These are phyloP conservation scores for Penicillium psychrofluorescens DNA, from an alignment of 495 filamentous ascomycete genomes.

Conservation along the genomic window DNA sequence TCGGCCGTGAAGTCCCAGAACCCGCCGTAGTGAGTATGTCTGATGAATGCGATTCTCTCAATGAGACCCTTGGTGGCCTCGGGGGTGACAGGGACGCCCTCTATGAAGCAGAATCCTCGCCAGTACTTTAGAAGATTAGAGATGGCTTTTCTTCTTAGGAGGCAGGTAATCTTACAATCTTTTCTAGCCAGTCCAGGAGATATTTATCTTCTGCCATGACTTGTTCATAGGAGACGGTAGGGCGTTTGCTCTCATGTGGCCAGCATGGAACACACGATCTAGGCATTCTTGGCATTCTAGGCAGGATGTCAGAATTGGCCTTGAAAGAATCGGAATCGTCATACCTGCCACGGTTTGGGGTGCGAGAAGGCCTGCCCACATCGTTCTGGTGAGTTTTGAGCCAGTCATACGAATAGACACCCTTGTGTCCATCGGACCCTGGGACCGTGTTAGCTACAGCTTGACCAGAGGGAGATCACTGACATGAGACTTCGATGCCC, in stretches of 20 bases:
- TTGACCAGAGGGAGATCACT: neutral
- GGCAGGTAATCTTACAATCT: constrained; percentile 48
- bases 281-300: no score
- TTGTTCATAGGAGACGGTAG: constrained; percentile 47
- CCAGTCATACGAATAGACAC: constrained; percentile 50
- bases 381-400: constrained; percentile 17
- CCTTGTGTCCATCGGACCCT: constrained; percentile 46
- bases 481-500: constrained; percentile 23
- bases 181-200: constrained; percentile 46
- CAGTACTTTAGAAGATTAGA: constrained; percentile 30
- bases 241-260: constrained; percentile 22
- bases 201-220: constrained; percentile 53
- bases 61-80: constrained; percentile 63
- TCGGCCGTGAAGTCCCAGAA: constrained; percentile 95
- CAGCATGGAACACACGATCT: no score
- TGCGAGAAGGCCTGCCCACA: no score
- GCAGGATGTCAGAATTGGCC: neutral
- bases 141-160: neutral
- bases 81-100: constrained; percentile 57
- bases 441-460: constrained; percentile 10
- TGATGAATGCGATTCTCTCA: constrained; percentile 73
- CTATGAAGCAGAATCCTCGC: constrained; percentile 66
- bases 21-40: constrained; percentile 86
- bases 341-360: no score
- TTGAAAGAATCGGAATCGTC: no score